Conservation (phyloP, 768 basidiomycete species). For the Pisolithus tinctorius region DNA sequence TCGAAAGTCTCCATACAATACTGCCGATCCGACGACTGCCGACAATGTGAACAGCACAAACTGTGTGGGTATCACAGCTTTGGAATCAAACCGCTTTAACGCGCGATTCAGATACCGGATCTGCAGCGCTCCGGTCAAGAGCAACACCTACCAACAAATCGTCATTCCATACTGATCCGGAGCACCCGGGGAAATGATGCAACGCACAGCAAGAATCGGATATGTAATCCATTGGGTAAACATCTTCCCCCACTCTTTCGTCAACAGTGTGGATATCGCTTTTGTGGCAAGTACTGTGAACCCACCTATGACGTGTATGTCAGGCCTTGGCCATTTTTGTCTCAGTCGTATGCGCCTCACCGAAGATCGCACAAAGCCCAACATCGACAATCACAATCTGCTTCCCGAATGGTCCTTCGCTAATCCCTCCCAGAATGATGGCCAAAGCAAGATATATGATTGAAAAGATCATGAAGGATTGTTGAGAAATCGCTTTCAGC, state of each 20-base stretch:
- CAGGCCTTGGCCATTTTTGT: not conserved
- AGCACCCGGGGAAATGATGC: not conserved
- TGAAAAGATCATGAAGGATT: slow-evolving; percentile 72
- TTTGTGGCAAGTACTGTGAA: slow-evolving; percentile 95
- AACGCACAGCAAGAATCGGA: slow-evolving; percentile 60
- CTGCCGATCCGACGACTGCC: slow-evolving; percentile 86
- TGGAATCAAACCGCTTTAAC: slow-evolving; percentile 88
- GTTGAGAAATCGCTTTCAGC: slow-evolving; percentile 60
- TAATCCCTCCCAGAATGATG: slow-evolving; percentile 56
- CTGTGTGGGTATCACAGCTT: slow-evolving; percentile 91
- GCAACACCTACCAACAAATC: slow-evolving; percentile 44
- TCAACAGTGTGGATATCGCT: slow-evolving; percentile 81
- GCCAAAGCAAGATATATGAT: slow-evolving; percentile 53
- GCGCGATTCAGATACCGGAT: slow-evolving; percentile 82
- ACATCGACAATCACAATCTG: slow-evolving; percentile 79
- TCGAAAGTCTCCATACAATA: slow-evolving; percentile 91
- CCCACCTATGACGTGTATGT: slow-evolving; percentile 48
- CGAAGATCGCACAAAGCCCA: slow-evolving; percentile 80
- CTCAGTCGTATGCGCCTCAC: slow-evolving; percentile 26
- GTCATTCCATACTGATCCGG: slow-evolving; percentile 7
- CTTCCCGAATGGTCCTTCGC: slow-evolving; percentile 55
- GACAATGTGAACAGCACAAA: slow-evolving; percentile 94
- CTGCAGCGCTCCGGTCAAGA: slow-evolving; percentile 74
- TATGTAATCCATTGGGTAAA: slow-evolving; percentile 82
- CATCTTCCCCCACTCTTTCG: slow-evolving; percentile 67